phyloP scores from a whole-genome alignment of 2,329 filamentous ascomycete genomes.

The Sporothrix pseudoabietina region DNA sequence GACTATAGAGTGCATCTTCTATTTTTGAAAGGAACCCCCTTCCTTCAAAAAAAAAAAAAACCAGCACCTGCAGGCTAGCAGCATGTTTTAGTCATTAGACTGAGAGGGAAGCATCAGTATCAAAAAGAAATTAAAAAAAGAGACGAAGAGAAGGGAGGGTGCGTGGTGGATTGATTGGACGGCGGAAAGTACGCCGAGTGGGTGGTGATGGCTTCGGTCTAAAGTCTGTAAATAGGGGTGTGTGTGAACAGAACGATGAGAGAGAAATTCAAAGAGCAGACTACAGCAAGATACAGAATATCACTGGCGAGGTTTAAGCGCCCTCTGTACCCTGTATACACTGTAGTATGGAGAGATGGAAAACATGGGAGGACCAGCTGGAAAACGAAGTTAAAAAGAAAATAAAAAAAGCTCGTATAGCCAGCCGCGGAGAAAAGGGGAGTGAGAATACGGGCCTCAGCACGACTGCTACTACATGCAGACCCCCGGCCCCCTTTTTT shows the following conservation, averaged over 20 bases:
- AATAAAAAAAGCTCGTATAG: conserved; percentile 23
- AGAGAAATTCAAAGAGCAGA: neutral
- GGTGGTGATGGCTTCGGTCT: neutral
- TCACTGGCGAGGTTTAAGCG: neutral
- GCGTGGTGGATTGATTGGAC: neutral
- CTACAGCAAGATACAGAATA: neutral
- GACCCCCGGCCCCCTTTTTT: neutral
- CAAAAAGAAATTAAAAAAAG: neutral
- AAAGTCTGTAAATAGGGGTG: neutral
- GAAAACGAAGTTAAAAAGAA: neutral
- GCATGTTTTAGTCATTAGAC: neutral
- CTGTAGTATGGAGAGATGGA: too few relatives aligned
- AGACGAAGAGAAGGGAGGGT: neutral
- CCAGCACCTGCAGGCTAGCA: neutral
- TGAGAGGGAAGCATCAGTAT: neutral
- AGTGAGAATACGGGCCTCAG: neutral
- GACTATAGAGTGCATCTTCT: neutral
- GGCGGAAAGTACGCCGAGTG: neutral
- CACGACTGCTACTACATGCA: neutral
- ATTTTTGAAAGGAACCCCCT: neutral
- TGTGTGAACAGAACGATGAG: neutral
- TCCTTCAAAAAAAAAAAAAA: neutral
- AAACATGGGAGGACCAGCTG: conserved; percentile 8
- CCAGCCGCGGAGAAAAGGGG: neutral
- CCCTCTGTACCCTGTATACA: too few relatives aligned